These are phyloP conservation scores for Gastrolobium bilobum DNA, from an alignment of 306 rosid species.

Conservation along the genomic window DNA sequence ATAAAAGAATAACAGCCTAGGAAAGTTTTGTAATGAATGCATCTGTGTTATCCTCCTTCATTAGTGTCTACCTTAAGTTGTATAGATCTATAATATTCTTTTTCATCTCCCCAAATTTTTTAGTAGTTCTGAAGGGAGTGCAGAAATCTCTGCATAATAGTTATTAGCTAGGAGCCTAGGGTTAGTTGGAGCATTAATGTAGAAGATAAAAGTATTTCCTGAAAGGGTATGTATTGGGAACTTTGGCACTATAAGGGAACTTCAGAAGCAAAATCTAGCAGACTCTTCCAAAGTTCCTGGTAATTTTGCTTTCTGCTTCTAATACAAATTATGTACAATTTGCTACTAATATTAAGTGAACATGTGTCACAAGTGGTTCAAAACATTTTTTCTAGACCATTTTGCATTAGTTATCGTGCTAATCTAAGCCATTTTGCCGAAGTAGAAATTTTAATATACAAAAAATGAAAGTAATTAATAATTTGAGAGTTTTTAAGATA, in stretches of 20 bases:
- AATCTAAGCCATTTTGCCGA: no score
- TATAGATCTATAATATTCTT: constrained; percentile 50
- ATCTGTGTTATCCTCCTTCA: constrained; percentile 45
- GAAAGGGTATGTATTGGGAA: constrained; percentile 1
- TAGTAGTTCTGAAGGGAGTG: constrained; percentile 36
- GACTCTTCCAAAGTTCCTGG: neutral
- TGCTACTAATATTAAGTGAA: neutral
- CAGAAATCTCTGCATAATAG: constrained; percentile 21
- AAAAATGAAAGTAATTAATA: no score
- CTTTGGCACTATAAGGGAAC: constrained; percentile 10
- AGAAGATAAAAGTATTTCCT: neutral
- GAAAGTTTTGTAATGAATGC: constrained; percentile 77
- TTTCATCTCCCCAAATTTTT: neutral
- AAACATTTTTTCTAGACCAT: no score
- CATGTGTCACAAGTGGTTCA: neutral
- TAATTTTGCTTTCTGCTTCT: neutral
- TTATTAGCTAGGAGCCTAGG: constrained; percentile 23
- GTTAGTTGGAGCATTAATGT: constrained; percentile 8
- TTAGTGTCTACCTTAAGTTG: constrained; percentile 51
- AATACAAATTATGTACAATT: neutral
- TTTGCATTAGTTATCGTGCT: no score
- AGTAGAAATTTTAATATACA: no score
- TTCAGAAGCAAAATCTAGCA: neutral
- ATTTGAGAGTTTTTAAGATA: no score
- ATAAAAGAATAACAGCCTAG: constrained; percentile 54